Base-by-base conservation (phyloP, 495 filamentous ascomycete genomes). In the Trichoderma gamsii region DNA sequence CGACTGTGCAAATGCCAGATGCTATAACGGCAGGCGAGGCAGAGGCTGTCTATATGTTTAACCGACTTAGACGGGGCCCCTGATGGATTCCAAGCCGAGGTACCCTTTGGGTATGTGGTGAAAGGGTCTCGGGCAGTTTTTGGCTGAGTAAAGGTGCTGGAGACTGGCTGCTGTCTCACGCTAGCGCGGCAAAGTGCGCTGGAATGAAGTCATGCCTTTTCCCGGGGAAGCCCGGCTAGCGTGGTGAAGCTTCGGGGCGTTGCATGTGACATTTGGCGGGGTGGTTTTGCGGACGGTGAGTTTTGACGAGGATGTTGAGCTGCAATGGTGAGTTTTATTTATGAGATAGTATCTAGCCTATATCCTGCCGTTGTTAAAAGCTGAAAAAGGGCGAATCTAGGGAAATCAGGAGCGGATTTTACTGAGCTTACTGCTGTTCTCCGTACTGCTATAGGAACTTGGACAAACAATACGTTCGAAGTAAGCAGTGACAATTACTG, bases 201-300 rank as follows among this genome's bases (percentile, higher is more conserved):
- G 27, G 56, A 32, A 61, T 61, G 56, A 61, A 61, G 56, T 61
- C 56, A 61, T 61, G 56, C 25, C 25, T 21, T 18, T 25, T 25
- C 56, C 56, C 56, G 56, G 12, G 27, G 27, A 25, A 32, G 12
- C 23, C 56, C 56, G 13, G 56, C 56, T 61, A 61, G 56, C 25
- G 56, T 25, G 56, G 23, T 61, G 52, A 61, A 61, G 56, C 56
- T 61, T 32, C 23, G 56, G 56, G 25, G 56, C 18, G 27, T 61
- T 61, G 56, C 56, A 61, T 61, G 56, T 61, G 56, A 61, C 56
- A 38, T 61, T 32, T 61, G 56, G 56, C 56, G 56, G 56, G 56
- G 56, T 61, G 49, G 21, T 52, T 52, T 23, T 21, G 56, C 4
- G 52, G 52, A 16, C 13, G 52, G 9, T 29, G 29, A 29, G 35